Percentiles rank a stretch among this genome's conserved stretches.
These are phyloP conservation scores for Cucurbita maxima DNA, from an alignment of 306 rosid genomes.

Conservation along the genomic window DNA sequence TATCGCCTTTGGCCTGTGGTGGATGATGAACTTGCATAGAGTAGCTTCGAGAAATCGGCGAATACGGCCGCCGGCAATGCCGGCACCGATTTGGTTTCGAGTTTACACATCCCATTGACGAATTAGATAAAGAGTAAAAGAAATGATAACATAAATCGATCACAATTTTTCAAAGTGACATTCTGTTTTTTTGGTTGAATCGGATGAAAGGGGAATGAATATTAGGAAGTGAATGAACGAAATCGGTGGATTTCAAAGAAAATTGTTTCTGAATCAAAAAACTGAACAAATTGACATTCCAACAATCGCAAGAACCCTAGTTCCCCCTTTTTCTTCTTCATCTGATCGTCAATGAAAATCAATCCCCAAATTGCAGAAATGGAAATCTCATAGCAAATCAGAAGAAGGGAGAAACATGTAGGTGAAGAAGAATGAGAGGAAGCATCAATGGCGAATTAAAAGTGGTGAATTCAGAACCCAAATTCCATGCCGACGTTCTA, in stretches of 20 bases:
- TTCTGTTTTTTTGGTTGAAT: background rate
- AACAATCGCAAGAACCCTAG: background rate
- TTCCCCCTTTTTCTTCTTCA: constrained; percentile 2
- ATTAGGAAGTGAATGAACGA: background rate
- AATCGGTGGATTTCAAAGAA: background rate
- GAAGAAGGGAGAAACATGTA: background rate
- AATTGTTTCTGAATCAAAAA: background rate
- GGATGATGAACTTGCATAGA: constrained; percentile 79
- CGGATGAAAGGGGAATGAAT: background rate
- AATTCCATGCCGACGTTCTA: background rate
- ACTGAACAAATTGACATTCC: background rate
- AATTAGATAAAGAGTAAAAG: background rate
- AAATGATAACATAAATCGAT: background rate
- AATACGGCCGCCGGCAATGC: constrained; percentile 46
- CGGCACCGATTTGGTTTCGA: constrained; percentile 66
- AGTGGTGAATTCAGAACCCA: background rate
- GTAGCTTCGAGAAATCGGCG: constrained; percentile 66
- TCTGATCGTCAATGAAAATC: background rate
- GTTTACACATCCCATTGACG: constrained; percentile 69
- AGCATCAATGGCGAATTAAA: background rate
- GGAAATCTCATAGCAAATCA: background rate
- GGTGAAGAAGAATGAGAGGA: background rate
- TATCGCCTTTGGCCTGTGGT: constrained; percentile 37
- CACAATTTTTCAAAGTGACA: background rate
- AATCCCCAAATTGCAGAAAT: background rate